Conservation (phyloP, 352 stramenopile species). For the Globisporangium canariense region DNA sequence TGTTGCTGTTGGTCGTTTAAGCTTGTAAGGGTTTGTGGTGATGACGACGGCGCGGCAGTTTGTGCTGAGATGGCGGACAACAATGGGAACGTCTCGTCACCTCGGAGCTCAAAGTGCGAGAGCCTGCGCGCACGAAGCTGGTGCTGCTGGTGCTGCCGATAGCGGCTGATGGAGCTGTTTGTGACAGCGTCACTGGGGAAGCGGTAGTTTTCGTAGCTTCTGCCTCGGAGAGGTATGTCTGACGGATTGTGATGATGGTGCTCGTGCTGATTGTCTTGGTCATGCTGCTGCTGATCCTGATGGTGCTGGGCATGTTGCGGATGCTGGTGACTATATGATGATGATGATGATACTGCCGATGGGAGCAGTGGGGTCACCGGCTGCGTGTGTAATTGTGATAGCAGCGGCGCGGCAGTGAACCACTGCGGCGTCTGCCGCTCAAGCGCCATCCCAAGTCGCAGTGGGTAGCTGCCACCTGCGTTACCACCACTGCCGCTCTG, state of each 20-base stretch:
- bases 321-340: not conserved
- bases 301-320: not conserved
- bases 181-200: not conserved
- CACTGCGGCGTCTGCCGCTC: conserved; percentile 15
- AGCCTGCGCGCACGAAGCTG: conserved; percentile 1
- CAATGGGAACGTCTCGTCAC: not conserved
- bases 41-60: not conserved
- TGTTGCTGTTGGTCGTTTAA: conserved; percentile 1
- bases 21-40: not conserved
- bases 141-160: not conserved
- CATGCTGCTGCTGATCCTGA: not conserved
- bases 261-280: not conserved
- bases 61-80: not conserved
- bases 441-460: not conserved
- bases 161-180: not conserved
- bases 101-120: conserved; percentile 9
- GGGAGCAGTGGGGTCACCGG: not conserved
- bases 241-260: not conserved
- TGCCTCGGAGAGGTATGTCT: not conserved
- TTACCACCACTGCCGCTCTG: not conserved
- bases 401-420: conserved; percentile 16
- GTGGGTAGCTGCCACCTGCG: not conserved
- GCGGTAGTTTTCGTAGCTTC: conserved; percentile 5
- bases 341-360: not conserved
- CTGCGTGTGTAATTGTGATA: conserved; percentile 16